Conservation (phyloP, 371 early-diverging fungal genomes). For the Rhizopus microsporus region DNA sequence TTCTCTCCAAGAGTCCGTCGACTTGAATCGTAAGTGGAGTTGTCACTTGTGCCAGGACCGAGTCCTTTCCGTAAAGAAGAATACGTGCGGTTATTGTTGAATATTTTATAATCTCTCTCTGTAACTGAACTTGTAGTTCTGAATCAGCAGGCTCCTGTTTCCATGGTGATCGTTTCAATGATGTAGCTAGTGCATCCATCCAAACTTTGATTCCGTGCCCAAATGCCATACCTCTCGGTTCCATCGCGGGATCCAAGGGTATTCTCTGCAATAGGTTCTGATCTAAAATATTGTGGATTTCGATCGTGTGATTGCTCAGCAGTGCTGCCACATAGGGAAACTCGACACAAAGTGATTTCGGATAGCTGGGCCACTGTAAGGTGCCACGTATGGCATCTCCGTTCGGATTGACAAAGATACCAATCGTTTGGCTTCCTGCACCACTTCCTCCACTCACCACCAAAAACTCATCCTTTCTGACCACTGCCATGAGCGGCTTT, state of each 20-base stretch:
- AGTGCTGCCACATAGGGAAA: slow-evolving; percentile 79
- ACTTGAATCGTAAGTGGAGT: slow-evolving; percentile 64
- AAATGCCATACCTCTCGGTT: slow-evolving; percentile 53
- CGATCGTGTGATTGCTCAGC: slow-evolving; percentile 65
- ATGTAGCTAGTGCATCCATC: slow-evolving; percentile 42
- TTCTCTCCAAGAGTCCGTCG: slow-evolving; percentile 52
- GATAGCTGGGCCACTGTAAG: slow-evolving; percentile 74
- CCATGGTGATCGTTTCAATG: slow-evolving; percentile 40
- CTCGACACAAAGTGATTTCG: slow-evolving; percentile 70
- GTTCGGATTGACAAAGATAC: slow-evolving; percentile 68
- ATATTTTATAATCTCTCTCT: slow-evolving; percentile 37
- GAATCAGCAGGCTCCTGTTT: slow-evolving; percentile 46
- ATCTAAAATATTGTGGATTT: slow-evolving; percentile 76
- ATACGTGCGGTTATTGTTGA: slow-evolving; percentile 59
- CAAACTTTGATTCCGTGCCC: slow-evolving; percentile 55
- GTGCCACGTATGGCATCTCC: slow-evolving; percentile 84
- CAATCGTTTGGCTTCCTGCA: slow-evolving; percentile 60
- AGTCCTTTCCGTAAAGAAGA: slow-evolving; percentile 62
- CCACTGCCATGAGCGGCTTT: slow-evolving; percentile 63
- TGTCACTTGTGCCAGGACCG: slow-evolving; percentile 65
- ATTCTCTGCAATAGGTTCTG: slow-evolving; percentile 68
- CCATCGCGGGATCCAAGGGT: slow-evolving; percentile 45
- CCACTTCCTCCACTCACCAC: slow-evolving; percentile 63
- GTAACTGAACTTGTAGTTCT: slow-evolving; percentile 22
- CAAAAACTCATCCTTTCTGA: slow-evolving; percentile 71